Evolutionary conservation across 192 early-diverging fungal species (phyloP), one percentile per base, ranked within the genome.

Genomic region (Coemansia sp.): DNA sequence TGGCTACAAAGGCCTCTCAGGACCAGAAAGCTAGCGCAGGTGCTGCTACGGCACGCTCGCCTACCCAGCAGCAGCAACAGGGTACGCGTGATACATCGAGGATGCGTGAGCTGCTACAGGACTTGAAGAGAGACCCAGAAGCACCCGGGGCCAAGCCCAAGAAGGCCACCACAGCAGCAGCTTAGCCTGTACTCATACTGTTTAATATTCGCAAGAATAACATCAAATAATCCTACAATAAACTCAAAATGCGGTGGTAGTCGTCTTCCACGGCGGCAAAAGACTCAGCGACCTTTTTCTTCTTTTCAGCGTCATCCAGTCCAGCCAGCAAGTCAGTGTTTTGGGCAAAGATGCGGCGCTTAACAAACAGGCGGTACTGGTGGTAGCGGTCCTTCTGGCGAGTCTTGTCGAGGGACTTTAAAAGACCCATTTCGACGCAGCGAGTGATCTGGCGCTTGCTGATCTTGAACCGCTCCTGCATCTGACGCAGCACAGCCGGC

Each of bases 371-470:
- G 58, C 94, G 77, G 78, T 90, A 94, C 17, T 72, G 69, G 42
- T 82, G 77, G 36, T 86, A 87, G 31, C 70, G 84, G 0, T 57
- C 69, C 15, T 73, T 74, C 48, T 85, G 67, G 32, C 84, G 83
- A 14, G 68, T 37, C 51, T 86, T 86, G 62, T 94, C 86, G 51
- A 94, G 63, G 29, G 66, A 74, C 44, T 80, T 72, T 27, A 97
- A 69, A 48, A 93, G 55, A 10, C 87, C 71, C 65, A 98, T 90
- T 80, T 98, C 95, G 39, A 92, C 64, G 60, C 93, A 95, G 42
- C 94, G 78, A n/a, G 86, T 85, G 14, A 87, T 84, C 85, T 98
- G 96, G 27, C 91, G 82, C 89, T 88, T 85, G 50, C 92, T 91
- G 17, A 98, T 69, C 71, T 97, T 96, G 73, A 76, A 94, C 44